Base-by-base conservation (phyloP, 208 protist genomes). In the Phytomonas serpens region DNA sequence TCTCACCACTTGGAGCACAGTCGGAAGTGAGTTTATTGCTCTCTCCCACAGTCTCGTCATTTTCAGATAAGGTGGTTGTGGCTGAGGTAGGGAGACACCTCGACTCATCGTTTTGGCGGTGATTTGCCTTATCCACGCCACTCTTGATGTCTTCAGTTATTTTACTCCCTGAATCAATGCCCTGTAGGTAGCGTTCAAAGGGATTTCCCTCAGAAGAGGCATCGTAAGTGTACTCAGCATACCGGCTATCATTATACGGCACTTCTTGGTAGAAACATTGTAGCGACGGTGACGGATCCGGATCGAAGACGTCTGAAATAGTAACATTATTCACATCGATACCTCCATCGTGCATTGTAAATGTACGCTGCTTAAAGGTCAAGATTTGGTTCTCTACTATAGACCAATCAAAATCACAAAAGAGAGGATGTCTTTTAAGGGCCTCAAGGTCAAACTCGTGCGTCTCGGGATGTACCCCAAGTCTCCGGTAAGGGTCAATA, bases 211-310 rank as follows among this genome's bases (percentile, higher is more conserved):
- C 90, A 0, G 90, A 86, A 19, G 90, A 92, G 14, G 78, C 83
- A 37, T 69, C 68, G 80, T 90, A 93, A 29, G 93, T 85, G 61
- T 96, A 96, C 71, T 90, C 83, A 11, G 86, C 86, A 76, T 96
- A 96, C 27, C 71, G 42, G 11, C 65, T 51, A 70, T 86, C 76
- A 67, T 93, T 89, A 51, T 82, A 79, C 2, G 90, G 90, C 23
- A 74, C 61, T 6, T 38, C 36, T 68, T 88, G 80, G 64, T 96
- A 96, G 57, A 63, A 69, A 3, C 75, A 16, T 42, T 77, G 42
- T 33, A 96, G 81, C 4, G 88, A 92, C 4, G 72, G 64, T 0
- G 86, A 85, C 2, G 77, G 65, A 38, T 87, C 85, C 0, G 72
- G 69, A 62, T 32, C 19, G 40, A 47, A 11, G 40, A 47, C 40